phyloP scores from a whole-genome alignment of 306 rosid species.

The Argentina anserina region DNA sequence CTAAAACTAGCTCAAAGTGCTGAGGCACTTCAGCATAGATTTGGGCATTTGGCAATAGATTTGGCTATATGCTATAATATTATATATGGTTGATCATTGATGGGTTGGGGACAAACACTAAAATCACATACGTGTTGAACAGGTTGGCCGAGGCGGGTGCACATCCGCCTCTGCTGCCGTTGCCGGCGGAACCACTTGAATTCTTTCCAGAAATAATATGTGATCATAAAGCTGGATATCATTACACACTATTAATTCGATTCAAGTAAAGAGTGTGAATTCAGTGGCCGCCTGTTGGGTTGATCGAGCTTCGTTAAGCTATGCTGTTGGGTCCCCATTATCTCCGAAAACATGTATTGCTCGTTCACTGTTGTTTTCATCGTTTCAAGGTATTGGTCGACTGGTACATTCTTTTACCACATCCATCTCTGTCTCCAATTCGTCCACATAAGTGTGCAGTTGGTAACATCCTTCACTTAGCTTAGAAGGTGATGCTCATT shows the following conservation, averaged over 20 bases:
- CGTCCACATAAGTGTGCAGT: background rate
- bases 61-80: background rate
- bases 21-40: background rate
- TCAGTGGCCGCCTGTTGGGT: background rate
- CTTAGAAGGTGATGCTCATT: too few relatives aligned
- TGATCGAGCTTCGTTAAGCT: background rate
- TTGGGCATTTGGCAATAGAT: too few relatives aligned
- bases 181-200: constrained; percentile 28
- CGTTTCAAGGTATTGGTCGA: background rate
- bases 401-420: background rate
- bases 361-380: background rate
- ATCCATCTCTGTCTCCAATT: background rate
- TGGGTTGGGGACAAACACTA: constrained; percentile 3
- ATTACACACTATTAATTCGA: background rate
- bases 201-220: background rate
- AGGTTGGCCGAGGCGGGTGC: constrained; percentile 32
- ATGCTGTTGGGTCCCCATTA: background rate
- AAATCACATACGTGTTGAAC: constrained; percentile 17
- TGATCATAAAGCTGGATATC: background rate
- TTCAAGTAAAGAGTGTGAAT: background rate
- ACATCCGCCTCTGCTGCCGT: constrained; percentile 23
- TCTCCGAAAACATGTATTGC: background rate
- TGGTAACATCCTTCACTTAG: background rate
- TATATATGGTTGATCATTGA: background rate
- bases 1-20: background rate